Evolutionary conservation across 257 asterid species (phyloP).

Genomic region (Hygrophila difformis): DNA sequence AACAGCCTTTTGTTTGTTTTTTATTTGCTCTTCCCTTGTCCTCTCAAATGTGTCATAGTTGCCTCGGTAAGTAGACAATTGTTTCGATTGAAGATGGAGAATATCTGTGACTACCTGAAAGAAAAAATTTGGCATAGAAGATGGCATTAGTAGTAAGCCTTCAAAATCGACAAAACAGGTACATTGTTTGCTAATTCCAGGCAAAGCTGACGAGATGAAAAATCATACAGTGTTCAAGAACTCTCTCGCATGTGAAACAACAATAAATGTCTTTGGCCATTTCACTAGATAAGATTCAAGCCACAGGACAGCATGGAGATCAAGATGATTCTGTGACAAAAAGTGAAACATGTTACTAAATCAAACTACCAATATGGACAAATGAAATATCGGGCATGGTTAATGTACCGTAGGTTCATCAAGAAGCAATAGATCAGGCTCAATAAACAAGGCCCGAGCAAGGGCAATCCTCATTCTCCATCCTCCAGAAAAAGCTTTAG

Average conservation of each 20-base stretch:
- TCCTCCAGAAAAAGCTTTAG: constrained; percentile 96
- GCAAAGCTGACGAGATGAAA: constrained; percentile 13
- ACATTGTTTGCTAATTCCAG: constrained; percentile 3
- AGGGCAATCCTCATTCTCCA: constrained; percentile 99
- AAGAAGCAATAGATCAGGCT: constrained; percentile 88
- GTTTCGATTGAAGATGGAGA: constrained; percentile 81
- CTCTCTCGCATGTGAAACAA: constrained; percentile 98
- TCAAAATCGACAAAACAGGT: not conserved
- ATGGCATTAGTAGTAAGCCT: constrained; percentile 3
- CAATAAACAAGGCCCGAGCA: constrained; percentile 94
- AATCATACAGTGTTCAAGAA: constrained; percentile 72
- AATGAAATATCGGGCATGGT: constrained; percentile 12
- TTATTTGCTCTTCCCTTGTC: constrained; percentile 83
- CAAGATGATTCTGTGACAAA: constrained; percentile 89
- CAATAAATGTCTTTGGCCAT: constrained; percentile 97
- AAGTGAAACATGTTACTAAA: constrained; percentile 19
- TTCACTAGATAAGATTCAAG: constrained; percentile 87
- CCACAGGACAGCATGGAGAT: constrained; percentile 99
- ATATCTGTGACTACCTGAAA: constrained; percentile 92
- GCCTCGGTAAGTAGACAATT: constrained; percentile 64
- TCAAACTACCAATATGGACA: constrained; percentile 7
- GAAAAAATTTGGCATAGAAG: no score
- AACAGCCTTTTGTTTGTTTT: constrained; percentile 87
- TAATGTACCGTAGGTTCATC: constrained; percentile 91
- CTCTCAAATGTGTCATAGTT: constrained; percentile 89